Evolutionary conservation across 495 filamentous ascomycete species (phyloP), one percentile per base, ranked within the genome.

Genomic region (Penicillium psychrofluorescens): DNA sequence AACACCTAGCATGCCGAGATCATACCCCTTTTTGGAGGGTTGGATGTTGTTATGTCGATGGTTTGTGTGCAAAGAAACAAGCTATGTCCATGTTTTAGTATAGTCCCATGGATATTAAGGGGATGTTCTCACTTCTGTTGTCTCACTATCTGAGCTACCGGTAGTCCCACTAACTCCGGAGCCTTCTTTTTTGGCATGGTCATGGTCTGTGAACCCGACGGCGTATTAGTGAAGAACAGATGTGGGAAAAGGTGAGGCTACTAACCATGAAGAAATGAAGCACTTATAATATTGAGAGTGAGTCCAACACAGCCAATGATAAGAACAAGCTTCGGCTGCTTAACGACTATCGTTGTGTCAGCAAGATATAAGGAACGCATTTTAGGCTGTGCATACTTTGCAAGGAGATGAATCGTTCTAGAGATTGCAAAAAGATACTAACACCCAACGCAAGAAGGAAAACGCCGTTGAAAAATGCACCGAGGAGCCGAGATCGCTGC

Each of bases 341-440:
- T 47, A 11, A 57, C 36, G 11, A 35, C 54, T 57, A 41, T 11
- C 8, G 31, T 13, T 11, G 4, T 32, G 22, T 22, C 22, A 22
- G 22, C 8, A 4, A 41, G 30, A 37, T 30, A 14, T 8, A 11
- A 11, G 16, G 0, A 11, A 13, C 15, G 14, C 53, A 22, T 6
- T 22, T 22, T 22, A 16, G 22, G 22, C 22, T 4, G 2, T 22
- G 0, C 22, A 37, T 35, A 58, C 55, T 34, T 8, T 55, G 45
- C 16, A 58, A 3, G 8, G 43, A 40, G 22, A 92, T 68, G 52
- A 92, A 83, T 30, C 88, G 77, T 40, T 85, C 82, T 13, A 92
- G 67, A n/a, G 88, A 87, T 62, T 95, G 88, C 36, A 95, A 76
- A 51, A 92, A 81, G 51, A 95, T 90, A n/a, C 86, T 85, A 8